Evolutionary conservation across 2,329 filamentous ascomycete species (phyloP).

Genomic region (Ophiostoma ips): DNA sequence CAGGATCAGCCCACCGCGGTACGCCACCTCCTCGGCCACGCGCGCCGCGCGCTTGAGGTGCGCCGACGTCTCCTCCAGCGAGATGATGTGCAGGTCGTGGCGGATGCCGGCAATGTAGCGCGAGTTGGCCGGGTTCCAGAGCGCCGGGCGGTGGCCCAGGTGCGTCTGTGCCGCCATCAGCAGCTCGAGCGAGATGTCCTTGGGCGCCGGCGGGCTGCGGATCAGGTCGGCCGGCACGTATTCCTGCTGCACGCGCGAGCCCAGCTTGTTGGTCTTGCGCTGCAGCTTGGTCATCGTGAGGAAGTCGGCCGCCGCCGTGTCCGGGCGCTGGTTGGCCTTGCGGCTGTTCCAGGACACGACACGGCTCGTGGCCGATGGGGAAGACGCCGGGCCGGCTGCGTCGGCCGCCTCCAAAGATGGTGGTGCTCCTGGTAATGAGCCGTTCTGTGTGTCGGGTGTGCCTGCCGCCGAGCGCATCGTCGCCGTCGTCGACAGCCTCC

Average conservation of each 20-base stretch:
- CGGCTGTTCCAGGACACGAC: neutral
- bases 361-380: neutral
- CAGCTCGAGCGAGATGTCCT: conserved; percentile 79
- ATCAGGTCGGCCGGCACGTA: conserved; percentile 57
- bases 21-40: conserved; percentile 75
- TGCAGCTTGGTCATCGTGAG: conserved; percentile 28
- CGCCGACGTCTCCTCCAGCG: conserved; percentile 74
- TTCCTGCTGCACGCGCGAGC: conserved; percentile 34
- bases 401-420: neutral
- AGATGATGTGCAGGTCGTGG: conserved; percentile 83
- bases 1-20: conserved; percentile 69
- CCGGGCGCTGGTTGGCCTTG: conserved; percentile 3
- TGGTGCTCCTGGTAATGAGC: neutral
- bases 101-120: conserved; percentile 88
- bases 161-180: conserved; percentile 78
- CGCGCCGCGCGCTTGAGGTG: conserved; percentile 88
- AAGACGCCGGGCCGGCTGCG: neutral
- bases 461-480: conserved; percentile 14
- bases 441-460: neutral
- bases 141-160: conserved; percentile 76
- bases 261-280: conserved; percentile 31
- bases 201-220: conserved; percentile 56
- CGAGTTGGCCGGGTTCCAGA: conserved; percentile 91
- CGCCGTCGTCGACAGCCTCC: conserved; percentile 11
- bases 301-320: conserved; percentile 22